Percentiles rank a stretch among this genome's conserved stretches.
Evolutionary conservation across 805 yeast species (phyloP).

Genomic region (Ogataea pignaliae): DNA sequence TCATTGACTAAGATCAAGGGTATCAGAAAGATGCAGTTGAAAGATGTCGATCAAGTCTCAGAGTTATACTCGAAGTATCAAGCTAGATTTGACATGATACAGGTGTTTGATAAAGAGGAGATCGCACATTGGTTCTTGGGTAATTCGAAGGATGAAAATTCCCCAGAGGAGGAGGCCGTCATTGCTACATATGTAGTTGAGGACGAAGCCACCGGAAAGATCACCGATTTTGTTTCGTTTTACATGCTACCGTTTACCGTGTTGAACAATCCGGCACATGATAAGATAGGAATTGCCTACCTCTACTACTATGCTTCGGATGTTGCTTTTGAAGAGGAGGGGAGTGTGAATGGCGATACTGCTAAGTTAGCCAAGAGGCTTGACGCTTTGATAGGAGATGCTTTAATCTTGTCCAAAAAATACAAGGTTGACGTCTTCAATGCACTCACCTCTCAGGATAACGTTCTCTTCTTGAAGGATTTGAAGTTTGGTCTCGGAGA

Average conservation of each 20-base stretch:
- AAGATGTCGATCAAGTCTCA: slow-evolving; percentile 63
- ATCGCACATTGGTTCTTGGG: slow-evolving; percentile 80
- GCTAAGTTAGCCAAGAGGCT: slow-evolving; percentile 54
- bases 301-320: slow-evolving; percentile 85
- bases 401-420: slow-evolving; percentile 67
- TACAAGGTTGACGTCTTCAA: slow-evolving; percentile 85
- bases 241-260: slow-evolving; percentile 87
- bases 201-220: slow-evolving; percentile 46
- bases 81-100: slow-evolving; percentile 66
- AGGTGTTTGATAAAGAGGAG: slow-evolving; percentile 61
- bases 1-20: slow-evolving; percentile 45
- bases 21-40: slow-evolving; percentile 50
- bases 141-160: slow-evolving; percentile 21
- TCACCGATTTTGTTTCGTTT: slow-evolving; percentile 88
- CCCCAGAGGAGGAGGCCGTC: slow-evolving; percentile 40
- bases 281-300: slow-evolving; percentile 79
- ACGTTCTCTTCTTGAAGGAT: slow-evolving; percentile 73
- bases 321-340: slow-evolving; percentile 40
- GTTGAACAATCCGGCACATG: slow-evolving; percentile 56
- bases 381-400: slow-evolving; percentile 59
- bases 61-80: slow-evolving; percentile 61
- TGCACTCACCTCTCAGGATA: slow-evolving; percentile 88
- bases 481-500: slow-evolving; percentile 92
- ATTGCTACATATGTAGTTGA: slow-evolving; percentile 78
- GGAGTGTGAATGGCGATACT: slow-evolving; percentile 35